phyloP scores from a whole-genome alignment of 2,329 filamentous ascomycete genomes.

The Apiospora koreana region DNA sequence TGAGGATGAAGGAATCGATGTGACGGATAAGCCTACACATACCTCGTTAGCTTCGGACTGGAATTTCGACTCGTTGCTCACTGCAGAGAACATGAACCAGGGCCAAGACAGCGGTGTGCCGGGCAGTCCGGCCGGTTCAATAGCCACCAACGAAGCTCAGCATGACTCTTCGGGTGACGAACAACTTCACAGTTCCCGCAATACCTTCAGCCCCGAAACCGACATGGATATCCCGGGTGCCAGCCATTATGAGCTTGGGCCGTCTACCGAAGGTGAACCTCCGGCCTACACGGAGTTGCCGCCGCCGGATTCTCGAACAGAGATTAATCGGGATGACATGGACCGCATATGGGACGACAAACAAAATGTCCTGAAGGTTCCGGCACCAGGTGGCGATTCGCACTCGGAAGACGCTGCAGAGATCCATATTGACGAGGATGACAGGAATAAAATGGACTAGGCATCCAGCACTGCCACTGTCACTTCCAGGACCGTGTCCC shows the following conservation, averaged over 20 bases:
- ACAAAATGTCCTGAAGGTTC: conserved; percentile 41
- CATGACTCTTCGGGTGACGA: conserved; percentile 38
- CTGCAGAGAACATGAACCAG: conserved; percentile 30
- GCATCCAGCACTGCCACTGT: not conserved
- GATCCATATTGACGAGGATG: conserved; percentile 49
- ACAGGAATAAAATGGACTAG: conserved; percentile 27
- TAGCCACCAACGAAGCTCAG: conserved; percentile 39
- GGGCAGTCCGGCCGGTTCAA: conserved; percentile 28
- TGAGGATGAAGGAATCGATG: conserved; percentile 49
- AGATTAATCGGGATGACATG: conserved; percentile 30
- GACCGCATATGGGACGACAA: conserved; percentile 37
- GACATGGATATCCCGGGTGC: conserved; percentile 29
- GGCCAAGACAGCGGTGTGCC: conserved; percentile 26
- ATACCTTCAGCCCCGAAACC: conserved; percentile 21
- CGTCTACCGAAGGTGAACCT: conserved; percentile 21
- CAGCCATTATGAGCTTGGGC: conserved; percentile 28
- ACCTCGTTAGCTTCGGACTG: conserved; percentile 38
- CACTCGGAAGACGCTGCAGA: conserved; percentile 49
- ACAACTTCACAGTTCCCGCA: conserved; percentile 28
- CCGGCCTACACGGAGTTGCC: conserved; percentile 23
- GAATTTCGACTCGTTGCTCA: conserved; percentile 44
- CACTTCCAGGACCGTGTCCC: conserved; percentile 1
- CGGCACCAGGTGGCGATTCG: conserved; percentile 35
- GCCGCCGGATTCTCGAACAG: conserved; percentile 19
- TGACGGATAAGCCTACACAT: conserved; percentile 35